These are phyloP conservation scores for Plasmodium knowlesi DNA, from an alignment of 169 alveolate genomes.

Conservation along the genomic window DNA sequence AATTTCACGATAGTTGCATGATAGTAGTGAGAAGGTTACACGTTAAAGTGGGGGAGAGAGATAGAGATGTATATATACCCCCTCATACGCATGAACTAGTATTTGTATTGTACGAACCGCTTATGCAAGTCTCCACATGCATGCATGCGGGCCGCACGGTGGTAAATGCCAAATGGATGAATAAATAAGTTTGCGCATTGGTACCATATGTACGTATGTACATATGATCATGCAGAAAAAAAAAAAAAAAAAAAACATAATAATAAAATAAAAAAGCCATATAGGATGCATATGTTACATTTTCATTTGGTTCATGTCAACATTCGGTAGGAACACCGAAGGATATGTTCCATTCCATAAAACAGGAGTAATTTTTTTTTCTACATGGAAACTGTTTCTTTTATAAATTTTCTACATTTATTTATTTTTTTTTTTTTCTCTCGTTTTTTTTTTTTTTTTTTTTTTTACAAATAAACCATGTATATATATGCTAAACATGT, in stretches of 20 bases:
- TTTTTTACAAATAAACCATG: neutral
- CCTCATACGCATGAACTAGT: neutral
- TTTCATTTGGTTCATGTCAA: neutral
- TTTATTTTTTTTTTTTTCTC: too few species aligned
- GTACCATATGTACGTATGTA: neutral
- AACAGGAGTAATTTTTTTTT: neutral
- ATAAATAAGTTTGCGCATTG: neutral
- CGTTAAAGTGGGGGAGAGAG: neutral
- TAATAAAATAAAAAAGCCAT: neutral
- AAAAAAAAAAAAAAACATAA: too few species aligned
- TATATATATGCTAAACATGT: neutral
- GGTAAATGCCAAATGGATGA: neutral
- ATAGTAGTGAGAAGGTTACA: neutral
- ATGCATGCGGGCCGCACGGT: neutral
- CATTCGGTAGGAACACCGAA: neutral
- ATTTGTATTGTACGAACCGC: neutral
- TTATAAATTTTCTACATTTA: neutral
- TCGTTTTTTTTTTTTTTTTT: too few species aligned
- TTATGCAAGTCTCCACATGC: neutral
- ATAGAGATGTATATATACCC: neutral
- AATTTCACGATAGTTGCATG: too few species aligned
- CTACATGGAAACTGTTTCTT: neutral
- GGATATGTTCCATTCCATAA: neutral
- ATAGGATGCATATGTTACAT: neutral
- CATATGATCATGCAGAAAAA: neutral